A percentile compares a stretch with the other conserved stretches of the same genome.
phyloP scores from a whole-genome alignment of 2,329 filamentous ascomycete genomes.

The Aspergillus luchuensis region DNA sequence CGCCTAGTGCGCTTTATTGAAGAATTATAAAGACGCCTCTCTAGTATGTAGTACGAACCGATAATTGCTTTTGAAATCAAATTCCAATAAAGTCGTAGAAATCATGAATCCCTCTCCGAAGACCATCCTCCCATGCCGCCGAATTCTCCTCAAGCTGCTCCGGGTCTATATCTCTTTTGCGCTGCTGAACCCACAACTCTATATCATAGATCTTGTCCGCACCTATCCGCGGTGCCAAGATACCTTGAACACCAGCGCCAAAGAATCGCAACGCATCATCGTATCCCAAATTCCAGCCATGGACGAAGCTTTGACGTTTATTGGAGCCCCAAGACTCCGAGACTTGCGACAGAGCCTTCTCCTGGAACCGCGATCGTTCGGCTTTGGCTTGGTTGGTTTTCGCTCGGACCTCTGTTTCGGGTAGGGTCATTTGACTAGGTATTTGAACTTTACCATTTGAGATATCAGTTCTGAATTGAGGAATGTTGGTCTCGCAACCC shows the following conservation, averaged over 20 bases:
- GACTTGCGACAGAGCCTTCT: constrained; percentile 8
- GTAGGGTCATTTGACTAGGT: constrained; percentile 33
- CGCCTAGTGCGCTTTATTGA: no score
- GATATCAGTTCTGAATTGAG: constrained; percentile 59
- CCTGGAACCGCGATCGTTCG: neutral
- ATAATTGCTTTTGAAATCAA: neutral
- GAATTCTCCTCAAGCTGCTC: constrained; percentile 44
- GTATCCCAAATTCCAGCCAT: constrained; percentile 60
- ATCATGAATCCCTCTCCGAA: constrained; percentile 36
- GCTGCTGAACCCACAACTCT: constrained; percentile 61
- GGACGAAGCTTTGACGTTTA: constrained; percentile 57
- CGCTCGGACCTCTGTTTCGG: constrained; percentile 38
- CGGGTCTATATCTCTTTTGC: constrained; percentile 51
- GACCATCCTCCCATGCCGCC: constrained; percentile 42
- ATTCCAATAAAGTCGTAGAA: constrained; percentile 30
- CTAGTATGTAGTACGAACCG: neutral
- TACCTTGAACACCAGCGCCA: constrained; percentile 39
- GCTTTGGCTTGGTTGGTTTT: constrained; percentile 43
- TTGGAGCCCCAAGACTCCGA: constrained; percentile 17
- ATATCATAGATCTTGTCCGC: constrained; percentile 58
- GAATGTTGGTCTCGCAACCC: constrained; percentile 59
- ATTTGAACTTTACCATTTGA: constrained; percentile 49
- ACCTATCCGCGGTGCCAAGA: constrained; percentile 32
- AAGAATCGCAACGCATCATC: constrained; percentile 59
- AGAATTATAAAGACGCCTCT: neutral